Base-by-base conservation (phyloP, 331 rosid species). In the Malus hybrid region DNA sequence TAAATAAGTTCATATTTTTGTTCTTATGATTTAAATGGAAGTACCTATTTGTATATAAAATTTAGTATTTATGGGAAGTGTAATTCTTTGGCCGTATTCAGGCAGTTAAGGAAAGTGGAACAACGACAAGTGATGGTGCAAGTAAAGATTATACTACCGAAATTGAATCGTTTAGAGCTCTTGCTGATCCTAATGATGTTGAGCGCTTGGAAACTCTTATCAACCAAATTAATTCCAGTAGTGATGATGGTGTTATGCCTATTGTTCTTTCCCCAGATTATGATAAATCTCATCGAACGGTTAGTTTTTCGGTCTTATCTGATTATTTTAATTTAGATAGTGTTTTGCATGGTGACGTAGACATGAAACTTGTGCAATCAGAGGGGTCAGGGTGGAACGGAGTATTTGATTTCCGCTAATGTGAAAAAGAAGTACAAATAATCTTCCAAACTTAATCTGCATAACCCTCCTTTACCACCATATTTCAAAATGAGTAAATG, bases 271-370 rank as follows among this genome's bases (percentile, higher is more conserved):
- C 93, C 55, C 93, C 97, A 0, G 90, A 88, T 82, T 80, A 85
- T 63, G 93, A 92, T 74, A 94, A 92, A 87, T 72, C 90, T 69
- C 97, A 87, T 76, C 77, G 97, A 70, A 90, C 94, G 93, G 98
- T 94, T 83, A 70, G 97, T 81, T 66, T 46, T 62, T 65, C 4
- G 15, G 73, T 22, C 22, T 72, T 42, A 24, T 64, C 63, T 54
- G 34, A 24, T 22, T 76, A 1, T 11, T 34, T 36, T 60, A 52
- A 52, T 72, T 56, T 32, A 31, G 54, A 19, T 20, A 24, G 71
- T 27, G 18, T 14, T 42, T 55, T 71, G 46, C 24, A 64, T 65
- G 29, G 32, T 6, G 1, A 59, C 12, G 31, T 56, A 9, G 73
- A 39, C 65, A 73, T 36, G 59, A 27, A 27, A 55, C 10, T 31